These are phyloP conservation scores for Puccinia sorghi DNA, from an alignment of 1,284 basidiomycete species.

Conservation along the genomic window DNA sequence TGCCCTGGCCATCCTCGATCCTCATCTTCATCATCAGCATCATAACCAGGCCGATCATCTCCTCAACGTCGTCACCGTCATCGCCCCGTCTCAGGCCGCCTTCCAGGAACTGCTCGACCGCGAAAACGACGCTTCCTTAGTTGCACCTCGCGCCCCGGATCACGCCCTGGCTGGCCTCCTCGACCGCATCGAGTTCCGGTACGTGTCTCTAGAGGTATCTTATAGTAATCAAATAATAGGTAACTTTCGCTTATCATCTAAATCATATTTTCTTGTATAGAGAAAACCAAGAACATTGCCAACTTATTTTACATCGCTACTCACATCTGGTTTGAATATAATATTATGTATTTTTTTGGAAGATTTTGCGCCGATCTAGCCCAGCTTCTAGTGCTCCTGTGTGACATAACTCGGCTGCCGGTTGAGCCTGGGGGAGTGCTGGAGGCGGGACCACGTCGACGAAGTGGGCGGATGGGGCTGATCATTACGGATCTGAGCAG, in stretches of 20 bases:
- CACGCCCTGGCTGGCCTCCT: background rate
- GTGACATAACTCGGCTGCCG: background rate
- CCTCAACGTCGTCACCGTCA: constrained; percentile 1
- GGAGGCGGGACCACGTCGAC: background rate
- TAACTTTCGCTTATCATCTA: background rate
- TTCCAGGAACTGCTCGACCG: background rate
- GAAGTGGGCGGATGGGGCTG: background rate
- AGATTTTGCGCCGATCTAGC: constrained; percentile 7
- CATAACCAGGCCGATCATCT: no score
- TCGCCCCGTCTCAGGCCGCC: background rate
- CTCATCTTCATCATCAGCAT: no score
- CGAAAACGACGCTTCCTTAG: background rate
- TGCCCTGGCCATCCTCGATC: background rate
- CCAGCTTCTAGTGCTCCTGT: constrained; percentile 18
- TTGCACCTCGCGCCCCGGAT: background rate
- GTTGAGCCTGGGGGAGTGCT: background rate
- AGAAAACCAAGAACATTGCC: no score
- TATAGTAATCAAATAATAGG: no score
- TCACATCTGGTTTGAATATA: no score
- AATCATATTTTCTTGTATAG: no score
- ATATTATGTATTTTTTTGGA: background rate
- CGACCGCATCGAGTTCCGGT: constrained; percentile 22
- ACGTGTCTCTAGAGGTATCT: background rate
- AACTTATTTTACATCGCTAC: no score
- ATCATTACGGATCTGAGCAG: constrained; percentile 9